Conservation (phyloP, 306 rosid species). For the Gastrolobium villosum region DNA sequence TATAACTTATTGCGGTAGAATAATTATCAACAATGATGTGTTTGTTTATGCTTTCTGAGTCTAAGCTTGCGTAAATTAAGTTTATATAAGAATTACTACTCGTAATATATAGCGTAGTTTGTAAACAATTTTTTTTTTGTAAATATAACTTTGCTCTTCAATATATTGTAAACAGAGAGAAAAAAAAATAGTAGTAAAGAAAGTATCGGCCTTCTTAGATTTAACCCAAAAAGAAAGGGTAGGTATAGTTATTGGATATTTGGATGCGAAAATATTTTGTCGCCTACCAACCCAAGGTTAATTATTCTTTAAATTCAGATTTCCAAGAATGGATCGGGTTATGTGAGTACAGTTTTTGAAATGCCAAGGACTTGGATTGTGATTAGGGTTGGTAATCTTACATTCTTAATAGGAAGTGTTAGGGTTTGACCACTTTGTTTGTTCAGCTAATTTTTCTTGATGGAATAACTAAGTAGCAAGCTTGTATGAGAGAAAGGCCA, state of each 20-base stretch:
- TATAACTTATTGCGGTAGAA: slow-evolving; percentile 5
- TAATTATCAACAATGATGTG: background rate
- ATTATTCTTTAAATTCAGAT: background rate
- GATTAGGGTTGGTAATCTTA: slow-evolving; percentile 23
- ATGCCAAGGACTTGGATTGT: slow-evolving; percentile 15
- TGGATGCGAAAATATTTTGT: background rate
- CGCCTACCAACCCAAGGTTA: background rate
- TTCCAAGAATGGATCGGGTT: background rate
- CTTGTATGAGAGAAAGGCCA: no score
- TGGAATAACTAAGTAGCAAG: no score
- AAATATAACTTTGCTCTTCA: no score
- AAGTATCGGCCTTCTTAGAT: background rate
- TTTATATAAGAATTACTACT: background rate
- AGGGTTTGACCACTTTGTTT: no score
- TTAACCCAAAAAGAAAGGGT: background rate
- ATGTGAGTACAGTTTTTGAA: background rate
- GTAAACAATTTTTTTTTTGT: no score
- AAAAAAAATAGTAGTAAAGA: no score
- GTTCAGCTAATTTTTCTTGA: no score
- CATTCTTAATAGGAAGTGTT: no score
- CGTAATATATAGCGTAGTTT: no score
- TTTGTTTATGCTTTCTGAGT: no score
- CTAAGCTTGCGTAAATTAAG: background rate
- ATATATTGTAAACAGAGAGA: no score
- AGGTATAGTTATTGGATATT: background rate